Evolutionary conservation across 2,329 filamentous ascomycete species (phyloP), one percentile per base, ranked within the genome.

Genomic region (Aspergillus brasiliensis): DNA sequence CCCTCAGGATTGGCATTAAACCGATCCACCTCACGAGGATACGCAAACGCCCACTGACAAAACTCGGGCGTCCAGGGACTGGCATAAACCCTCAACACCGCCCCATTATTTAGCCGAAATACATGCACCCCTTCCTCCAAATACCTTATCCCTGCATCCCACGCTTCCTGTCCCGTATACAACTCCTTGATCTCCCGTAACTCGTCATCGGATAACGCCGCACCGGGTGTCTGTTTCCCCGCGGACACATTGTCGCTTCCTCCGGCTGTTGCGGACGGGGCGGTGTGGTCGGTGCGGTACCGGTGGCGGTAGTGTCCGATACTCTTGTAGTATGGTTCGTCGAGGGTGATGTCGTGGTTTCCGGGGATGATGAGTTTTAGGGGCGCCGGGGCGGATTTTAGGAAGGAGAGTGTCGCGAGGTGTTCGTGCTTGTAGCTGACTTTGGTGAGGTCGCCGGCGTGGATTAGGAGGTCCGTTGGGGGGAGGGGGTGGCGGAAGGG

Each of bases 301-400:
- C 65, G 65, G 56, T 78, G 75, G 17, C 72, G 64, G 25, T 27
- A 62, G 47, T 68, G 66, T 1, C 72, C 72, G n/a, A 67, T 61
- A 4, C 53, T 48, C 3, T 66, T 65, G 65, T 82, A 84, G 68
- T 81, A 84, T 0, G 72, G 70, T 40, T 77, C 74, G 62, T 88
- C 85, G 1, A 88, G 77, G 3, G 81, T 82, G 46, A 86, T 75
- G 66, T 88, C 86, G 71, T 88, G 86, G 67, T 88, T 88, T 0
- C 86, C 86, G 0, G 86, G 82, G 60, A 88, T 87, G 19, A 88
- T 81, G 23, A 88, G 75, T 66, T 88, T 88, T 5, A 88, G 70
- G 8, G 81, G 79, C 2, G 84, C 84, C 13, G 83, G 73, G 37
- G 84, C 79, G 1, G 66, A 65, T 11, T 73, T 71, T 6, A 88